These are phyloP conservation scores for Geranium incanum DNA, from an alignment of 441 rosid species.

Conservation along the genomic window DNA sequence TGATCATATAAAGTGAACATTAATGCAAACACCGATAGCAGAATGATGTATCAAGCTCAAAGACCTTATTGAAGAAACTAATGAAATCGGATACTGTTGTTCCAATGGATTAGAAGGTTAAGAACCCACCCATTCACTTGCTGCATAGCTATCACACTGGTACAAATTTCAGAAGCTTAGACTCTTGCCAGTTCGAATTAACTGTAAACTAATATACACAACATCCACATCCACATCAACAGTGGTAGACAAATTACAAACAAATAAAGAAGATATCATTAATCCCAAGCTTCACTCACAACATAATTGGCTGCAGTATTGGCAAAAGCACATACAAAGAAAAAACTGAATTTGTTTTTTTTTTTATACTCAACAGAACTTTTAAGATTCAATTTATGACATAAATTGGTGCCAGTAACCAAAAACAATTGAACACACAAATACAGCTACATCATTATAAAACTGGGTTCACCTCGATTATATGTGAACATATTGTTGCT, in stretches of 20 bases:
- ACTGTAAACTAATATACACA: conserved; percentile 9
- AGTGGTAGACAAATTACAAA: background rate
- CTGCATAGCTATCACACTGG: background rate
- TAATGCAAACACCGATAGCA: background rate
- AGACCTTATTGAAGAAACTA: background rate
- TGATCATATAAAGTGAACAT: background rate
- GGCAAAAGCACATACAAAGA: background rate
- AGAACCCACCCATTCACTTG: background rate
- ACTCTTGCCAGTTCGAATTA: background rate
- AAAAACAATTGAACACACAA: conserved; percentile 26
- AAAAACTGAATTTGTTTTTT: background rate
- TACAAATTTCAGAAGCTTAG: background rate
- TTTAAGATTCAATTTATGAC: conserved; percentile 33
- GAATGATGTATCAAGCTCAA: background rate
- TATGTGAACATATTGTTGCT: conserved; percentile 67
- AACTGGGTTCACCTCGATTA: conserved; percentile 88
- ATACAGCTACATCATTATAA: conserved; percentile 23
- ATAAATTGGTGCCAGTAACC: conserved; percentile 22
- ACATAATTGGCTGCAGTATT: background rate
- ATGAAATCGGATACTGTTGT: background rate
- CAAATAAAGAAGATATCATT: conserved; percentile 36
- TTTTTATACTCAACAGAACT: background rate
- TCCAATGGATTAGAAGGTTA: background rate
- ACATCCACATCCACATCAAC: conserved; percentile 2
- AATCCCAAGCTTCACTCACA: conserved; percentile 43